phyloP scores from a whole-genome alignment of 176 grass and related monocot genomes.

The Metroxylon sagu region DNA sequence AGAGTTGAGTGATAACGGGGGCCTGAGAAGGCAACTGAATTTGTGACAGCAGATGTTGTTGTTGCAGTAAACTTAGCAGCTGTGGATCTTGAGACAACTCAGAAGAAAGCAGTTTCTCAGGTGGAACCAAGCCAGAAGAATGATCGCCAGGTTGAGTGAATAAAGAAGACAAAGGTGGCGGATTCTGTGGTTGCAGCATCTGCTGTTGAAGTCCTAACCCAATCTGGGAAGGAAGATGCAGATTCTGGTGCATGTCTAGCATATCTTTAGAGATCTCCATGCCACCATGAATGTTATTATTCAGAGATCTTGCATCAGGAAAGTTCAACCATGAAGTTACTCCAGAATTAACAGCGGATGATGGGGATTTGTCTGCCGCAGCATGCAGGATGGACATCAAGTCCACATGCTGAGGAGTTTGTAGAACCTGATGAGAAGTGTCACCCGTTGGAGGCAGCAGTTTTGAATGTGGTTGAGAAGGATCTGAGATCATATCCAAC shows the following conservation, averaged over 20 bases:
- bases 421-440: slow-evolving; percentile 39
- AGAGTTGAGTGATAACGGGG: slow-evolving; percentile 55
- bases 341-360: slow-evolving; percentile 32
- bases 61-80: slow-evolving; percentile 58
- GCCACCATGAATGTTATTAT: slow-evolving; percentile 27
- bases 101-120: slow-evolving; percentile 42
- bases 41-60: slow-evolving; percentile 82
- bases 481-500: slow-evolving; percentile 40
- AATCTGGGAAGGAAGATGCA: slow-evolving; percentile 48
- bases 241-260: slow-evolving; percentile 45
- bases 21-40: slow-evolving; percentile 68
- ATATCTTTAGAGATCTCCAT: slow-evolving; percentile 37
- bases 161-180: slow-evolving; percentile 38
- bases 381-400: slow-evolving; percentile 77
- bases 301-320: slow-evolving; percentile 43
- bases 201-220: slow-evolving; percentile 53
- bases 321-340: slow-evolving; percentile 48
- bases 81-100: slow-evolving; percentile 87
- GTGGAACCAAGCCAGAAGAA: slow-evolving; percentile 23
- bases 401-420: slow-evolving; percentile 59
- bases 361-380: slow-evolving; percentile 55
- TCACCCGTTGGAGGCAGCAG: slow-evolving; percentile 42
- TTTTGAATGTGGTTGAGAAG: slow-evolving; percentile 55
- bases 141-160: slow-evolving; percentile 3
- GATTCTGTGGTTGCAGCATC: slow-evolving; percentile 39